Percentiles rank a stretch among this genome's conserved stretches.
These are phyloP conservation scores for Hericium alpestre DNA, from an alignment of 768 basidiomycete genomes.

Conservation along the genomic window DNA sequence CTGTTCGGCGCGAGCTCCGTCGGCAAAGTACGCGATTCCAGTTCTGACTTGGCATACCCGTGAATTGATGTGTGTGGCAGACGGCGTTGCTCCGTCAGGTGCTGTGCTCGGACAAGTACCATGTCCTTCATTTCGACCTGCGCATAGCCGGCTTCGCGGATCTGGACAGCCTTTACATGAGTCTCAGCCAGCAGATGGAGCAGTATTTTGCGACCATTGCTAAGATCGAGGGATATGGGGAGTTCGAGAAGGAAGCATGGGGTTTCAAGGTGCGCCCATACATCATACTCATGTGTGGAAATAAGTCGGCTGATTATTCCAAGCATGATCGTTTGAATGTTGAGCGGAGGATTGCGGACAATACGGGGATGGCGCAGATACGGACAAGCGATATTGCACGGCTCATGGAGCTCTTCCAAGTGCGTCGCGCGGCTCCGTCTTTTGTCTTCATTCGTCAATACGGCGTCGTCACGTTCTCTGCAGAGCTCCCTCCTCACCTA, in stretches of 20 bases:
- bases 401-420: conserved; percentile 80
- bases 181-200: conserved; percentile 74
- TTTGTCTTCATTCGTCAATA: neutral
- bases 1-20: conserved; percentile 74
- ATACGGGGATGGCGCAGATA: conserved; percentile 34
- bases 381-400: conserved; percentile 73
- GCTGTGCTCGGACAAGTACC: conserved; percentile 54
- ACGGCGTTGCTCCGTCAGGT: conserved; percentile 74
- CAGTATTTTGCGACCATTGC: conserved; percentile 64
- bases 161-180: conserved; percentile 63
- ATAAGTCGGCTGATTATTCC: neutral
- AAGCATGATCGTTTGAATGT: conserved; percentile 72
- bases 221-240: conserved; percentile 48
- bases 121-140: conserved; percentile 77
- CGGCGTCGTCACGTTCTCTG: neutral
- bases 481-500: conserved; percentile 21
- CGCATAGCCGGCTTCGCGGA: conserved; percentile 81
- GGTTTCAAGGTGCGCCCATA: conserved; percentile 57
- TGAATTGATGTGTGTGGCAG: conserved; percentile 21
- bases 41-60: neutral
- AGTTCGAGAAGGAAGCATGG: conserved; percentile 66
- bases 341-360: conserved; percentile 48
- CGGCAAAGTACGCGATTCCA: conserved; percentile 46
- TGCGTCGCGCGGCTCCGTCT: conserved; percentile 15
- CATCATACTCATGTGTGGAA: neutral